phyloP scores from a whole-genome alignment of 768 basidiomycete genomes.

The Trichaptum fuscoviolaceum region DNA sequence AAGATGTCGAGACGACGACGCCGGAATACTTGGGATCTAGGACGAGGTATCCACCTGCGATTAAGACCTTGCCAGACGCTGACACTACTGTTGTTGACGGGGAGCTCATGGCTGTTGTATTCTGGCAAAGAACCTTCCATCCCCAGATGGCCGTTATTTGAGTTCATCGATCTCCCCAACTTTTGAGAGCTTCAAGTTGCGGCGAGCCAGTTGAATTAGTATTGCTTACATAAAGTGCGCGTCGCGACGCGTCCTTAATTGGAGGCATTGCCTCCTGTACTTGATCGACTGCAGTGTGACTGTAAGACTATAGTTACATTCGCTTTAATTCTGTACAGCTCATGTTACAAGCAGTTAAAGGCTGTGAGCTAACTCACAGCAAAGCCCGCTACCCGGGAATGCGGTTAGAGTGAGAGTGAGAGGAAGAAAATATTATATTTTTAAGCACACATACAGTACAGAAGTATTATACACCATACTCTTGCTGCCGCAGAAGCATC shows the following conservation, averaged over 20 bases:
- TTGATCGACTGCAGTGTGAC: too few species aligned
- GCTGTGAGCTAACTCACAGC: too few species aligned
- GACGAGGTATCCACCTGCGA: constrained; percentile 96
- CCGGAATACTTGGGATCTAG: constrained; percentile 85
- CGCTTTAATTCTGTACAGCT: too few species aligned
- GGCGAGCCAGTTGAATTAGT: background rate
- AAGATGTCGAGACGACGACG: constrained; percentile 85
- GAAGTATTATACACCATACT: too few species aligned
- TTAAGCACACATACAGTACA: too few species aligned
- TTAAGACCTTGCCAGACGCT: constrained; percentile 89
- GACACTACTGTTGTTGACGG: constrained; percentile 64
- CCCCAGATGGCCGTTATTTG: background rate
- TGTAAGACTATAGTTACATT: too few species aligned
- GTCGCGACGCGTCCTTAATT: background rate
- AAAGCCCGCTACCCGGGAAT: too few species aligned
- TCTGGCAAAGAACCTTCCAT: background rate
- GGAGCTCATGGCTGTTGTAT: constrained; percentile 3
- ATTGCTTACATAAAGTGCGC: background rate
- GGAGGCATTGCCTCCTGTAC: too few species aligned
- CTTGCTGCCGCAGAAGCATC: too few species aligned
- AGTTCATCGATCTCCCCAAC: background rate
- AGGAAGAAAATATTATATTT: too few species aligned
- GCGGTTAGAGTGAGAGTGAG: too few species aligned
- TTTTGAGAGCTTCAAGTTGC: background rate
- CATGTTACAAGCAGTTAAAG: too few species aligned